These are phyloP conservation scores for Tagetes patula DNA, from an alignment of 129 eudicot species.

Conservation along the genomic window DNA sequence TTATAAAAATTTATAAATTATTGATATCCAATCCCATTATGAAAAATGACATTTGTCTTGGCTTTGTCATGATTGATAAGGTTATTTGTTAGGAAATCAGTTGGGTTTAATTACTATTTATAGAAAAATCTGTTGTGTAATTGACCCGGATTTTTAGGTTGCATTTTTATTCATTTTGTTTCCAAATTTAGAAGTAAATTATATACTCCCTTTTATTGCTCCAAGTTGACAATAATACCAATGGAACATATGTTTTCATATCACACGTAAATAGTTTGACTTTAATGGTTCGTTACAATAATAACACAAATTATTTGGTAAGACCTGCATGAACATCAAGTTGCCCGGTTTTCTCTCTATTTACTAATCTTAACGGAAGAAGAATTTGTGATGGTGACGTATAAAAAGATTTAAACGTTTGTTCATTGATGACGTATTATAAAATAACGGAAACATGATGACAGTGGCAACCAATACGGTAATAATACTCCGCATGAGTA, in stretches of 20 bases:
- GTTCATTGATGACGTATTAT: background rate
- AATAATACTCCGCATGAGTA: background rate
- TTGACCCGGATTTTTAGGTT: conserved; percentile 35
- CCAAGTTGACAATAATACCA: conserved; percentile 33
- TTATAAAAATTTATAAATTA: background rate
- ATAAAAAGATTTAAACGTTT: conserved; percentile 13
- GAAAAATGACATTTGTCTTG: conserved; percentile 41
- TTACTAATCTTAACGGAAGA: background rate
- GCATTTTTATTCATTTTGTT: conserved; percentile 12
- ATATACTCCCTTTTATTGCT: conserved; percentile 16
- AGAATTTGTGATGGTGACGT: background rate
- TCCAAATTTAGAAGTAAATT: conserved; percentile 26
- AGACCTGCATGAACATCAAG: conserved; percentile 28
- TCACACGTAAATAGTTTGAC: conserved; percentile 39
- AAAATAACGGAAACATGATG: conserved; percentile 18
- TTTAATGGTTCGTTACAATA: conserved; percentile 23
- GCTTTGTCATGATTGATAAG: conserved; percentile 35
- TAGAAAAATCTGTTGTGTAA: conserved; percentile 33
- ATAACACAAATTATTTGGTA: background rate
- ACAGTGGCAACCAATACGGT: conserved; percentile 1
- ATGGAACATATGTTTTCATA: conserved; percentile 16
- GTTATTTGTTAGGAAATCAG: conserved; percentile 33
- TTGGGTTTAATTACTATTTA: conserved; percentile 37
- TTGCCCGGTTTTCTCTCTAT: conserved; percentile 2
- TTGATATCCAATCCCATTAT: conserved; percentile 27